phyloP scores from a whole-genome alignment of 108 stramenopile genomes.

The Nitzschia inconspicua region DNA sequence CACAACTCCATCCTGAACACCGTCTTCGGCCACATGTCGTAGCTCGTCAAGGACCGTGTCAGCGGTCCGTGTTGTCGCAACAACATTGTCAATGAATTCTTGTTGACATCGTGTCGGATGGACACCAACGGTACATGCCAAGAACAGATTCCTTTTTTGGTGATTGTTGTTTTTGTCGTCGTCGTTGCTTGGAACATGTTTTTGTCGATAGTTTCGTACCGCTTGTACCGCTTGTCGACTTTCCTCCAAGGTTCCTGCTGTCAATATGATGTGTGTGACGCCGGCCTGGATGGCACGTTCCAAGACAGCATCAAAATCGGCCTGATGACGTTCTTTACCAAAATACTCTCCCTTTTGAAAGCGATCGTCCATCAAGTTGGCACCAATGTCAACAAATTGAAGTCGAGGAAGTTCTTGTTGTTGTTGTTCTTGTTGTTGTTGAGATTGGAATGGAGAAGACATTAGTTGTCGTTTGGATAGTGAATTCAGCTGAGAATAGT shows the following conservation, averaged over 20 bases:
- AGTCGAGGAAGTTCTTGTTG: too few species aligned
- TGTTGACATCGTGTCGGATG: constrained; percentile 92
- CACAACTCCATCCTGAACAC: constrained; percentile 53
- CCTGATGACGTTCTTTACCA: constrained; percentile 78
- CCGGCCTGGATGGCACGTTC: constrained; percentile 64
- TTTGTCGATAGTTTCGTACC: constrained; percentile 20
- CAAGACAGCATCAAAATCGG: constrained; percentile 84
- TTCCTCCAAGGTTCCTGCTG: constrained; percentile 82
- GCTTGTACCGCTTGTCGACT: constrained; percentile 34
- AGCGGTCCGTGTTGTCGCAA: not conserved
- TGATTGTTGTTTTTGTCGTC: too few species aligned
- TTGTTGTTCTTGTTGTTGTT: too few species aligned
- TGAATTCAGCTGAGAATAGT: too few species aligned
- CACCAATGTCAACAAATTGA: constrained; percentile 89
- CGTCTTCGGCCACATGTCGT: constrained; percentile 40
- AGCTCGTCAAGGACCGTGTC: constrained; percentile 39
- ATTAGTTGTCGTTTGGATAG: too few species aligned
- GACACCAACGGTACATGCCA: constrained; percentile 89
- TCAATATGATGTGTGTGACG: constrained; percentile 62
- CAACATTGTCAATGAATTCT: constrained; percentile 56
- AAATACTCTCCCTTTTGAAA: constrained; percentile 79
- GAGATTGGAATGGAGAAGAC: too few species aligned
- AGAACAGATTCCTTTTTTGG: too few species aligned
- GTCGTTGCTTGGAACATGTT: not conserved
- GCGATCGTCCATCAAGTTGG: constrained; percentile 87